Percentiles rank a stretch among this genome's conserved stretches.
Evolutionary conservation across 441 rosid genomes (phyloP).

Genomic region (Corymbia calophylla): DNA sequence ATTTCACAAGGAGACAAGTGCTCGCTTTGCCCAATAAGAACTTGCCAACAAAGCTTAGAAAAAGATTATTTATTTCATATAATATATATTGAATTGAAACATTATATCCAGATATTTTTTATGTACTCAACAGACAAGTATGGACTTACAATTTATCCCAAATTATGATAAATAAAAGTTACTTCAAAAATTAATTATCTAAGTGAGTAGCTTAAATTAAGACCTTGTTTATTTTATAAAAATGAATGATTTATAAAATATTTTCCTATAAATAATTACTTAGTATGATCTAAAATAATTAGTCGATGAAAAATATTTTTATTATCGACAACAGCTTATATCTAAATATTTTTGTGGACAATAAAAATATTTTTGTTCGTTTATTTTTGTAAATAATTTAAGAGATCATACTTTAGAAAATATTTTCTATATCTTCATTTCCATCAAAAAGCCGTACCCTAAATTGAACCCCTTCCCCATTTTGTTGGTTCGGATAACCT

Average conservation of each 20-base stretch:
- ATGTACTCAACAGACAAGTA: neutral
- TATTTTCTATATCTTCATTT: neutral
- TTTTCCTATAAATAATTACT: no score
- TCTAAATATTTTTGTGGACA: no score
- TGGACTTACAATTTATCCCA: neutral
- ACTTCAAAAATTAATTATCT: neutral
- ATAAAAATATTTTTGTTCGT: neutral
- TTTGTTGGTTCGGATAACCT: neutral
- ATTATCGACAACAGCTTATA: no score
- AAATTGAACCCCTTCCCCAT: neutral
- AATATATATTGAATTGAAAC: no score
- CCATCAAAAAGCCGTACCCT: neutral
- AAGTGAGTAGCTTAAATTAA: neutral
- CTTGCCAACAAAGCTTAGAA: neutral
- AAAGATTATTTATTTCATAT: neutral
- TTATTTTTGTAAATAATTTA: no score
- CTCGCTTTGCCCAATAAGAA: neutral
- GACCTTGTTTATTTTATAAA: rapidly evolving
- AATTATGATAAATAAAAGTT: neutral
- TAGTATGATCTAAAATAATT: no score
- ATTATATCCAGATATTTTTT: no score
- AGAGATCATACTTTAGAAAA: neutral
- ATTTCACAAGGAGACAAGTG: neutral
- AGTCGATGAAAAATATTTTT: no score
- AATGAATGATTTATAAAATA: no score